These are phyloP conservation scores for Asterella californica DNA, from an alignment of 225 moss, liverwort and hornwort species.

Conservation along the genomic window DNA sequence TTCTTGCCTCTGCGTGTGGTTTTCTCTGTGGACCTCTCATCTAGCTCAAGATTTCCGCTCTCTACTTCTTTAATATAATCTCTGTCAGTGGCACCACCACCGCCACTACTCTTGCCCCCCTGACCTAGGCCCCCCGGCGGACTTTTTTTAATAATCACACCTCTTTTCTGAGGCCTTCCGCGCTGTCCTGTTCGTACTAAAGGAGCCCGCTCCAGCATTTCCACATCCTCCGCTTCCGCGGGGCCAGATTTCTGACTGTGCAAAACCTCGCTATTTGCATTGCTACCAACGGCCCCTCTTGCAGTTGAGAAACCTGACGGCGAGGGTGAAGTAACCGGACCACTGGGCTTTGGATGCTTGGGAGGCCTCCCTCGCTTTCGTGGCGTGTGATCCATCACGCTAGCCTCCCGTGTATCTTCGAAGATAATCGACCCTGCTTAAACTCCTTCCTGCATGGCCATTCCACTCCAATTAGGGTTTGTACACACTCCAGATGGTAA, in stretches of 20 bases:
- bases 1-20: conserved; percentile 61
- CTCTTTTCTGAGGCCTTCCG: conserved; percentile 66
- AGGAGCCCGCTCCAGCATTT: conserved; percentile 65
- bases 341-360: conserved; percentile 72
- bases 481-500: conserved; percentile 7
- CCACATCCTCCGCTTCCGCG: conserved; percentile 52
- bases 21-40: conserved; percentile 39
- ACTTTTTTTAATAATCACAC: conserved; percentile 25
- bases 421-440: background rate
- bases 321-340: conserved; percentile 22
- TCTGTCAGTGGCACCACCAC: conserved; percentile 47
- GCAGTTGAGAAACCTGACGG: conserved; percentile 25
- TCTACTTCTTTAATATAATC: conserved; percentile 60
- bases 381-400: conserved; percentile 75
- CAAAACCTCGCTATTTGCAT: conserved; percentile 16
- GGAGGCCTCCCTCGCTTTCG: conserved; percentile 93
- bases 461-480: conserved; percentile 8
- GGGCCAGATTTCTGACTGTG: conserved; percentile 11
- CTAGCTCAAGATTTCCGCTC: conserved; percentile 45
- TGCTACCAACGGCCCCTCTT: conserved; percentile 29
- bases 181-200: conserved; percentile 66
- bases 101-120: conserved; percentile 38
- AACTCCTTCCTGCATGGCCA: background rate
- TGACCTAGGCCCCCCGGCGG: conserved; percentile 44
- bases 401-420: conserved; percentile 23